phyloP scores from a whole-genome alignment of 345 rosid species.

The Hypericum androsaemum region DNA sequence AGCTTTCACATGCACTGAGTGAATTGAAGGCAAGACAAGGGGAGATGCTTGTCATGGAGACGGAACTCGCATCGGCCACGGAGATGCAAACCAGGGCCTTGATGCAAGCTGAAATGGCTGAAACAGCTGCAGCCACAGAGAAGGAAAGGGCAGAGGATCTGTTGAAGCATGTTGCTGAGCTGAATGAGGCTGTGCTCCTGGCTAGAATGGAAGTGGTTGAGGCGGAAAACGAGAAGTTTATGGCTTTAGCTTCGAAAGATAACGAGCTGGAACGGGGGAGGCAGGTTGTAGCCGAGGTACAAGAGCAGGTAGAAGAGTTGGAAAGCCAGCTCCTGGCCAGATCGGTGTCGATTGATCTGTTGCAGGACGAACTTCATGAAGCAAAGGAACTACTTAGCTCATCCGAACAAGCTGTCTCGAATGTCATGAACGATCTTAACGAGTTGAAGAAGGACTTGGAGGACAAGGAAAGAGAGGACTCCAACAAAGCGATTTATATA shows the following conservation, averaged over 20 bases:
- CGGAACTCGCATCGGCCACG: slow-evolving; percentile 28
- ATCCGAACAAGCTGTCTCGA: slow-evolving; percentile 19
- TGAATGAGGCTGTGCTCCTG: slow-evolving; percentile 19
- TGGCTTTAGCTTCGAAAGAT: slow-evolving; percentile 20
- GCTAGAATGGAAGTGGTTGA: slow-evolving; percentile 18
- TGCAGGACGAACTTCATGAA: slow-evolving; percentile 19
- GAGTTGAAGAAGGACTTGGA: slow-evolving; percentile 18
- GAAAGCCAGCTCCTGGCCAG: slow-evolving; percentile 26
- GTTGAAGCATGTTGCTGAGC: slow-evolving; percentile 14
- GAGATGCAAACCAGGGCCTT: slow-evolving; percentile 30
- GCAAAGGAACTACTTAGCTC: slow-evolving; percentile 15
- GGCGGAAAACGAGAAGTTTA: slow-evolving; percentile 17
- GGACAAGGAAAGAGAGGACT: slow-evolving; percentile 21
- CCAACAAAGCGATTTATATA: slow-evolving; percentile 17
- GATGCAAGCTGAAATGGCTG: slow-evolving; percentile 22
- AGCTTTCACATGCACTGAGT: slow-evolving; percentile 21
- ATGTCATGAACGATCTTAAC: slow-evolving; percentile 11
- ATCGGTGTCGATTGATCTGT: slow-evolving; percentile 13
- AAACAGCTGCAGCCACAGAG: slow-evolving; percentile 26
- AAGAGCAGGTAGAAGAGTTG: slow-evolving; percentile 21
- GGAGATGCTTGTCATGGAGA: slow-evolving; percentile 27
- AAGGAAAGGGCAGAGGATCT: slow-evolving; percentile 35
- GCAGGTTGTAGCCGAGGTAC: slow-evolving; percentile 10
- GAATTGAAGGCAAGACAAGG: slow-evolving; percentile 31
- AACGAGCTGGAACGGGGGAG: slow-evolving; percentile 15